These are phyloP conservation scores for Dactylellina cionopaga DNA, from an alignment of 2,329 filamentous ascomycete genomes.

Conservation along the genomic window DNA sequence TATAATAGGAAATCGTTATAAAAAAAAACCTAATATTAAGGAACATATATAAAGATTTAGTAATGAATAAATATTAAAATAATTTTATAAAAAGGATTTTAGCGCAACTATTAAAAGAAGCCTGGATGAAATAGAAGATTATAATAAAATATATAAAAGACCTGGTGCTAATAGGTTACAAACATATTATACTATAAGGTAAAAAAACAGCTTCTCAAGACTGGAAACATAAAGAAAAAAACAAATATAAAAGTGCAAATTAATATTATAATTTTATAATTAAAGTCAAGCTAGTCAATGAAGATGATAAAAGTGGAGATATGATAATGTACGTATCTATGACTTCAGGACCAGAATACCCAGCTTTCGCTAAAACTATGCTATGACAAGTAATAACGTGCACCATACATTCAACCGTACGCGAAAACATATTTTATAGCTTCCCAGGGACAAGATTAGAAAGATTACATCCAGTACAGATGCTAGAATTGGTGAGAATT, in stretches of 20 bases:
- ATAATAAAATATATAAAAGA: background rate
- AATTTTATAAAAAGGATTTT: slow-evolving; percentile 2
- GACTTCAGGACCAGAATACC: background rate
- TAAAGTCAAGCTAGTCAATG: background rate
- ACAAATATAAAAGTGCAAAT: background rate
- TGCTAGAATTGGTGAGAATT: slow-evolving; percentile 24
- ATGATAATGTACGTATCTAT: background rate
- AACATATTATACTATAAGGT: background rate
- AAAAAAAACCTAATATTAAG: background rate
- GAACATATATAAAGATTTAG: background rate
- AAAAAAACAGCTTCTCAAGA: too few relatives aligned
- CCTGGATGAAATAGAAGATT: background rate
- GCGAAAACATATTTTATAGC: slow-evolving; percentile 33
- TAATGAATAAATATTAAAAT: background rate
- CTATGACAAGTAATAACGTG: slow-evolving; percentile 1
- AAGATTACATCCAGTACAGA: slow-evolving; percentile 33
- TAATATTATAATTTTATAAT: background rate
- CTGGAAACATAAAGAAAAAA: background rate
- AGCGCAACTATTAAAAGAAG: slow-evolving; percentile 5
- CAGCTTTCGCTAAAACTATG: background rate
- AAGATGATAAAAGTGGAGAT: background rate
- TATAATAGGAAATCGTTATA: slow-evolving; percentile 1
- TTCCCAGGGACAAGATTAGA: slow-evolving; percentile 11
- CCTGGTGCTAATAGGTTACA: background rate
- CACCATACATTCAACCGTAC: slow-evolving; percentile 1